Percentiles rank a stretch among this genome's conserved stretches.
Evolutionary conservation across 2,329 filamentous ascomycete species (phyloP).

Genomic region (Dichotomopilus funicola): DNA sequence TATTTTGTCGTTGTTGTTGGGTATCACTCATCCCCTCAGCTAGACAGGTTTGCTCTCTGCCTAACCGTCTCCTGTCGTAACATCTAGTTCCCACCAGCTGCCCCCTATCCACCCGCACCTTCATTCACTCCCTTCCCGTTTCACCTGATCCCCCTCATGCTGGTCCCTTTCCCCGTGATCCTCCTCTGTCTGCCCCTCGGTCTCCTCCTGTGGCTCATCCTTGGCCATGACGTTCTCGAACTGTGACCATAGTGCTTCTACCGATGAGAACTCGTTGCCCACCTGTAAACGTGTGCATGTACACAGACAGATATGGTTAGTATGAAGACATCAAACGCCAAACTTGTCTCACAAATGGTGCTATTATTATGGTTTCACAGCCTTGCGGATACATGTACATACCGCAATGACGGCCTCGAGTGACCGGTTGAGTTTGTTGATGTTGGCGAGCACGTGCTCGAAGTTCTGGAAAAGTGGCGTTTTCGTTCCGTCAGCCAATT

Average conservation of each 20-base stretch:
- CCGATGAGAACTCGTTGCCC: conserved; percentile 94
- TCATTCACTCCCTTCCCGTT: conserved; percentile 14
- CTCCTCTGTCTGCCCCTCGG: conserved; percentile 28
- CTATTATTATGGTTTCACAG: no score
- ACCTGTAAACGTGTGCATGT: conserved; percentile 44
- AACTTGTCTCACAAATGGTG: not conserved
- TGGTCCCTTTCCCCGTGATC: conserved; percentile 16
- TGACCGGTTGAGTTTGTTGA: conserved; percentile 90
- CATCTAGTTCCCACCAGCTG: not conserved
- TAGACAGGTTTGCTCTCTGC: no score
- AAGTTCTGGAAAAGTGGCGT: conserved; percentile 47
- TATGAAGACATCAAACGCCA: not conserved
- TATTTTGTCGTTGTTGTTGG: not conserved
- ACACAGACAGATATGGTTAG: not conserved
- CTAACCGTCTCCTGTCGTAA: no score
- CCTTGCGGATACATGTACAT: conserved; percentile 26
- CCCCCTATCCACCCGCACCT: not conserved
- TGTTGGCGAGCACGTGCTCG: conserved; percentile 88
- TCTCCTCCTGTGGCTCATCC: conserved; percentile 29
- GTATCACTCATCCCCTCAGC: not conserved
- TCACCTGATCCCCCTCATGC: conserved; percentile 23
- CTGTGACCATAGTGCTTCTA: conserved; percentile 93
- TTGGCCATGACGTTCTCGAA: conserved; percentile 95
- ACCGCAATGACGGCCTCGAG: conserved; percentile 87
- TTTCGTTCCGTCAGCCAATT: not conserved